Conservation (phyloP, 1,284 basidiomycete species). For the Athelia sp. region DNA sequence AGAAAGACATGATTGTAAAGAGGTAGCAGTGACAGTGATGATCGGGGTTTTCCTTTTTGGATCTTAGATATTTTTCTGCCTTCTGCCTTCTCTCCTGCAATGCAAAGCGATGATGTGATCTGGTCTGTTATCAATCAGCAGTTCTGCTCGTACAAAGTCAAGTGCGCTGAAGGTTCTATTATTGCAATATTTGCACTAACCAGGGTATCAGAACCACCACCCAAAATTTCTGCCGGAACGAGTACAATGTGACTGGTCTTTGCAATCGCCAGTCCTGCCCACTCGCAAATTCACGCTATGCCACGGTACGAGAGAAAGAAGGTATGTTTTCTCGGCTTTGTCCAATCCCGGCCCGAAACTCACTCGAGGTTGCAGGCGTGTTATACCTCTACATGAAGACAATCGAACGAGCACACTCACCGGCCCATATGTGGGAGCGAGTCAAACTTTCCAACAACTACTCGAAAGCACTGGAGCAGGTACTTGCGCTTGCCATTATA, state of each 20-base stretch:
- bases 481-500: conserved; percentile 23
- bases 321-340: conserved; percentile 43
- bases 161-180: conserved; percentile 49
- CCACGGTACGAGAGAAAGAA: conserved; percentile 94
- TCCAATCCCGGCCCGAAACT: conserved; percentile 1
- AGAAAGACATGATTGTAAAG: background rate
- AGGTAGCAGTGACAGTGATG: background rate
- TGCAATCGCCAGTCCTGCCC: conserved; percentile 97
- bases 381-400: conserved; percentile 98
- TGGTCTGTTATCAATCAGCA: conserved; percentile 93
- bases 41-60: background rate
- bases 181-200: background rate
- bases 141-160: conserved; percentile 98
- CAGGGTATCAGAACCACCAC: conserved; percentile 67
- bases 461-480: conserved; percentile 91
- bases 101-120: conserved; percentile 94
- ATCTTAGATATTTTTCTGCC: background rate
- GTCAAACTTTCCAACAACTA: conserved; percentile 95
- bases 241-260: conserved; percentile 98
- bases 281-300: conserved; percentile 94
- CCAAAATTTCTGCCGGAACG: conserved; percentile 98
- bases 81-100: conserved; percentile 19
- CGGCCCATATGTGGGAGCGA: conserved; percentile 96
- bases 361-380: conserved; percentile 47
- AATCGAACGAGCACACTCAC: conserved; percentile 94